These are phyloP conservation scores for Achlya hypogyna DNA, from an alignment of 352 stramenopile species.

Conservation along the genomic window DNA sequence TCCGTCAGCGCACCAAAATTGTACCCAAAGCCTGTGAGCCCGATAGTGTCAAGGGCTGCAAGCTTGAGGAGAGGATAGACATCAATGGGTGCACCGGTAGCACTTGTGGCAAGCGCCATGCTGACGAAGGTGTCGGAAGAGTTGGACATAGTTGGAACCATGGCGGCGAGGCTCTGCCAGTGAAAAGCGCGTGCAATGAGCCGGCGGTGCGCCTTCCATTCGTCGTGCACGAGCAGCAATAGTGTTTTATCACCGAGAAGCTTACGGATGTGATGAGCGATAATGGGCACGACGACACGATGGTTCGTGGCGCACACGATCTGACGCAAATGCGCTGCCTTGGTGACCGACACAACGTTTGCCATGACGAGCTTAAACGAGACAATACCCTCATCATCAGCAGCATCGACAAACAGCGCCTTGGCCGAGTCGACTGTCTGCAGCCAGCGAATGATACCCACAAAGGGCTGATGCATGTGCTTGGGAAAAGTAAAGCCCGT, in stretches of 20 bases:
- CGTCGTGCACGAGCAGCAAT: neutral
- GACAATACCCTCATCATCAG: slow-evolving; percentile 5
- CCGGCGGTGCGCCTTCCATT: slow-evolving; percentile 8
- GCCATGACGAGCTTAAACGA: neutral
- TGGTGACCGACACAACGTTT: neutral
- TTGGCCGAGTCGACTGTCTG: neutral
- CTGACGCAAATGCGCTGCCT: neutral
- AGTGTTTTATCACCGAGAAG: neutral
- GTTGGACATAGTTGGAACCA: neutral
- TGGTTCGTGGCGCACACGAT: neutral
- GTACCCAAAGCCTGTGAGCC: neutral
- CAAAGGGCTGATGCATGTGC: neutral
- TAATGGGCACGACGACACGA: neutral
- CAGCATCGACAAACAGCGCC: neutral
- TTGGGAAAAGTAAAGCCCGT: neutral
- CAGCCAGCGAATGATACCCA: neutral
- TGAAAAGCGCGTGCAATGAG: neutral
- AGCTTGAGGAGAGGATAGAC: slow-evolving; percentile 1
- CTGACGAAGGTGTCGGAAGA: neutral
- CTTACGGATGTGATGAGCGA: neutral
- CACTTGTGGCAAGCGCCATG: too few species aligned
- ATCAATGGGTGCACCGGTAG: neutral
- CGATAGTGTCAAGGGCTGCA: neutral
- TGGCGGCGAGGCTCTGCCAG: slow-evolving; percentile 1
- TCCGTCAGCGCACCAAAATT: neutral